phyloP scores from a whole-genome alignment of 106 monocot species.

The Allium fistulosum region DNA sequence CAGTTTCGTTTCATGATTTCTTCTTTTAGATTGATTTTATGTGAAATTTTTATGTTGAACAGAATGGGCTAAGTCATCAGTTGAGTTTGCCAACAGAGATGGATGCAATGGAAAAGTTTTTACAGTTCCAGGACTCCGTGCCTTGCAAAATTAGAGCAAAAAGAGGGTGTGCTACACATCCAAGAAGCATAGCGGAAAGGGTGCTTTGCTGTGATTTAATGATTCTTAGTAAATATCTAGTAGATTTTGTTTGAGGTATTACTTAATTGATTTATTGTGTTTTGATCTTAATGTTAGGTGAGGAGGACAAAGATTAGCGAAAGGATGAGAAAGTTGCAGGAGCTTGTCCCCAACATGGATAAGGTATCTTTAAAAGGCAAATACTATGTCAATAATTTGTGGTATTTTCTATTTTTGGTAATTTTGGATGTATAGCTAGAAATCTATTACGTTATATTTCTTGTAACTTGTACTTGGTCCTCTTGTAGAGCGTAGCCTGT shows the following conservation, averaged over 20 bases:
- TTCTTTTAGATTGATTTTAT: constrained; percentile 22
- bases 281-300: constrained; percentile 33
- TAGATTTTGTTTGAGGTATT: background rate
- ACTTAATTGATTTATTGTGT: background rate
- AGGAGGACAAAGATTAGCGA: constrained; percentile 92
- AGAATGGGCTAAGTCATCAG: constrained; percentile 48
- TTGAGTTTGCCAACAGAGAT: constrained; percentile 77
- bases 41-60: background rate
- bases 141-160: constrained; percentile 90
- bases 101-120: constrained; percentile 52
- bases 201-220: constrained; percentile 11
- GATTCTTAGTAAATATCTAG: background rate
- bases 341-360: constrained; percentile 98
- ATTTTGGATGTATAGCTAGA: no score
- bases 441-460: no score
- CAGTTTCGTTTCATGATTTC: background rate
- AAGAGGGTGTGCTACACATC: constrained; percentile 87
- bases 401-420: background rate
- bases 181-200: constrained; percentile 88
- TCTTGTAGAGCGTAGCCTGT: background rate
- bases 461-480: background rate
- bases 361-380: constrained; percentile 49
- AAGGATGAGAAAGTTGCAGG: constrained; percentile 92
- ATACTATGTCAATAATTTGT: background rate
- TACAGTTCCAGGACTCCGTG: constrained; percentile 89